phyloP scores from a whole-genome alignment of 495 filamentous ascomycete genomes.

The Zalerion maritima region DNA sequence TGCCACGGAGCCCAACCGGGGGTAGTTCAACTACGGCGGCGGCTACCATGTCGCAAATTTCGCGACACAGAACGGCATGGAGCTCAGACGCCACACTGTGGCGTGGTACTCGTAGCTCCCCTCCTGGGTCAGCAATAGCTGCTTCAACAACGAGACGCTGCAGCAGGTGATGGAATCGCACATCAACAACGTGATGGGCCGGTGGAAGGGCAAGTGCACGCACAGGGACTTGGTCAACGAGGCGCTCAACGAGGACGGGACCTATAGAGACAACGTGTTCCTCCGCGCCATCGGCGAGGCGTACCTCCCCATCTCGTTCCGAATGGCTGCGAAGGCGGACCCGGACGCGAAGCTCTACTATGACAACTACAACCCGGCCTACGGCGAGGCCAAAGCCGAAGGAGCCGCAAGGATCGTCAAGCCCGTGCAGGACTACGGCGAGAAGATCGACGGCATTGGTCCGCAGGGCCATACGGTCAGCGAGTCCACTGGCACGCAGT shows the following conservation, averaged over 20 bases:
- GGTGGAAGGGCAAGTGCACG: conserved; percentile 35
- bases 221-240: conserved; percentile 38
- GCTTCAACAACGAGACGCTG: conserved; percentile 26
- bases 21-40: conserved; percentile 26
- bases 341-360: conserved; percentile 39
- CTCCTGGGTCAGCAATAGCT: conserved; percentile 29
- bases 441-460: conserved; percentile 42
- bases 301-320: conserved; percentile 34
- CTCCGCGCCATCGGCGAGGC: conserved; percentile 29
- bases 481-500: conserved; percentile 22
- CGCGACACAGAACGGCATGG: conserved; percentile 28
- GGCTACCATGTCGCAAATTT: conserved; percentile 35
- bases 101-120: conserved; percentile 43
- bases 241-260: conserved; percentile 41
- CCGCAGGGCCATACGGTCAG: conserved; percentile 37
- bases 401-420: conserved; percentile 28
- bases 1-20: conserved; percentile 27
- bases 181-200: conserved; percentile 31
- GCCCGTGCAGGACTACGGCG: conserved; percentile 27
- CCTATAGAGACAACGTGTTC: conserved; percentile 30
- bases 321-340: conserved; percentile 27
- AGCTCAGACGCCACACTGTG: conserved; percentile 37
- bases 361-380: conserved; percentile 45
- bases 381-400: conserved; percentile 25
- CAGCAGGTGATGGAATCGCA: conserved; percentile 28